Conservation (phyloP, 768 basidiomycete genomes). For the Udeniomyces megalosporus region DNA sequence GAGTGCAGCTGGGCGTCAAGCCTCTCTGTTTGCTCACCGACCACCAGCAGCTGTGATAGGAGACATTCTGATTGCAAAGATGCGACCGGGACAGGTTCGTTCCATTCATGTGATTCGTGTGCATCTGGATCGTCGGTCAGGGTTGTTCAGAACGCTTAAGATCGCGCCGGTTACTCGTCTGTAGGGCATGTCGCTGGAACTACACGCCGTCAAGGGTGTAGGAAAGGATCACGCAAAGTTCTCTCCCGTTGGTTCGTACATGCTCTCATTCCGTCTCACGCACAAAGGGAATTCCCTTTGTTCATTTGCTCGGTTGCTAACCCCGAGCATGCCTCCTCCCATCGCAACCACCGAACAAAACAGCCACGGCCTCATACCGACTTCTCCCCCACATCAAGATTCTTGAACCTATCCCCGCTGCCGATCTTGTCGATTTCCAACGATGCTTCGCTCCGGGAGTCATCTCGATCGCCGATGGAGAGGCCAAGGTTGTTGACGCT, state of each 20-base stretch:
- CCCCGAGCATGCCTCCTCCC: neutral
- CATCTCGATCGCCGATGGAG: conserved; percentile 28
- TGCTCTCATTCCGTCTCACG: neutral
- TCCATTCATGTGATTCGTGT: too few relatives aligned
- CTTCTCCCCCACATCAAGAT: conserved; percentile 66
- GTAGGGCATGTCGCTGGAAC: conserved; percentile 52
- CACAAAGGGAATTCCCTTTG: neutral
- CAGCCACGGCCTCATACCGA: conserved; percentile 91
- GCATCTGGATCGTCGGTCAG: too few relatives aligned
- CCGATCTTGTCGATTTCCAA: conserved; percentile 65
- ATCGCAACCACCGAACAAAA: neutral
- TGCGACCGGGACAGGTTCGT: conserved; percentile 67
- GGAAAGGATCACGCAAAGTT: conserved; percentile 96
- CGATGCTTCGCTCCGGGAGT: conserved; percentile 62
- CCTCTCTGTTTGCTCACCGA: conserved; percentile 3
- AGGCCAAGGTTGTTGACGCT: conserved; percentile 39
- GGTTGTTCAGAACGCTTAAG: too few relatives aligned
- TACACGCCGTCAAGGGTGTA: conserved; percentile 82
- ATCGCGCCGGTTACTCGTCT: neutral
- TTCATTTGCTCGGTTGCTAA: too few relatives aligned
- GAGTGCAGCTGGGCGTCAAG: conserved; percentile 13
- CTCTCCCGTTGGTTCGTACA: conserved; percentile 62
- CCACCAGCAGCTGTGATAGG: conserved; percentile 52
- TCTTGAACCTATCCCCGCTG: conserved; percentile 55
- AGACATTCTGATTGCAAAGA: conserved; percentile 76